Evolutionary conservation across 2,329 filamentous ascomycete genomes (phyloP).

Genomic region (Ascocoryne sarcoides): DNA sequence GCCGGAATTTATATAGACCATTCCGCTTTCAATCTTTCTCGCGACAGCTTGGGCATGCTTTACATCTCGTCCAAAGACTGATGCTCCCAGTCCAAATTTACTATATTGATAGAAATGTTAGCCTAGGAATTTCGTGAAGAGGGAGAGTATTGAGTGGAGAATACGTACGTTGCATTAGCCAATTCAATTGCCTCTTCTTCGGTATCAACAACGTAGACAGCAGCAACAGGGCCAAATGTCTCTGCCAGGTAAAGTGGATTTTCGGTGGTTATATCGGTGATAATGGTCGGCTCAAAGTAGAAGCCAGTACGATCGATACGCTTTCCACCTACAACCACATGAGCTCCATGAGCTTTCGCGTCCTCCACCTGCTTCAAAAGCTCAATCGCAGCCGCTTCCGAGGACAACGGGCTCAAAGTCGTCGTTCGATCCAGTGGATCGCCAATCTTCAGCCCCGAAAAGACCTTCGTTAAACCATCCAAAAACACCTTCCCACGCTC

Average conservation of each 20-base stretch:
- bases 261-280: conserved; percentile 11
- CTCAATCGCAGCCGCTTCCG: background rate
- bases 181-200: conserved; percentile 12
- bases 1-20: conserved; percentile 3
- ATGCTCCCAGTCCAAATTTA: conserved; percentile 2
- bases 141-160: too few relatives aligned
- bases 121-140: too few relatives aligned
- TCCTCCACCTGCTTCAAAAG: background rate
- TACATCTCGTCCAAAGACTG: background rate
- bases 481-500: conserved; percentile 6
- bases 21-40: conserved; percentile 1
- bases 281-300: conserved; percentile 7
- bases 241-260: conserved; percentile 15
- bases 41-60: background rate
- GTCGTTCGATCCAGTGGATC: too few relatives aligned
- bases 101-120: too few relatives aligned
- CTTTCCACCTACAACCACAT: conserved; percentile 2
- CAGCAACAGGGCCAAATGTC: conserved; percentile 14
- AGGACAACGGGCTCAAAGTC: background rate
- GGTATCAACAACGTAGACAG: conserved; percentile 9
- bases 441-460: background rate
- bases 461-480: conserved; percentile 1
- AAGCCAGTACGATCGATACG: conserved; percentile 2
- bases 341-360: background rate
- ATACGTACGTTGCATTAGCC: conserved; percentile 33